phyloP scores from a whole-genome alignment of 805 yeast species.

The Schizosaccharomyces lindneri region DNA sequence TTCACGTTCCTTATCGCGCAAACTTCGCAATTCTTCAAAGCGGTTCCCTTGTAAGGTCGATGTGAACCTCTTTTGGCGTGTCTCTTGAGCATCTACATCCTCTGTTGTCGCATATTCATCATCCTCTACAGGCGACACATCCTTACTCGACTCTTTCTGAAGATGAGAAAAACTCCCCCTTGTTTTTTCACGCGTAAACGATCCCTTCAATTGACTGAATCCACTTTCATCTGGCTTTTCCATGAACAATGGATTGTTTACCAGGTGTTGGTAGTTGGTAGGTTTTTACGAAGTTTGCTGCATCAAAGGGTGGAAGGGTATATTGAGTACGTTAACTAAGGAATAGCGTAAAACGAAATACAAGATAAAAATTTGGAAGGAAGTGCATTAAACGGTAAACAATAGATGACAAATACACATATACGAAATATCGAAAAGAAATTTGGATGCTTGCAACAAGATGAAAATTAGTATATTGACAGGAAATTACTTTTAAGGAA shows the following conservation, averaged over 20 bases:
- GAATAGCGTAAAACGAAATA: too few relatives aligned
- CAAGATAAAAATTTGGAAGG: too few relatives aligned
- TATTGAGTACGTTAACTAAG: too few relatives aligned
- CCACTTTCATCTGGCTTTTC: neutral
- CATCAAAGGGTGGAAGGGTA: too few relatives aligned
- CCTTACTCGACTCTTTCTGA: neutral
- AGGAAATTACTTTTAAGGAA: too few relatives aligned
- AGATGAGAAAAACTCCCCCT: neutral
- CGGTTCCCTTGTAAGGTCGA: neutral
- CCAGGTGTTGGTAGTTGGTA: neutral
- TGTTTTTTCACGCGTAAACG: neutral
- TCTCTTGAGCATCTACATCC: neutral
- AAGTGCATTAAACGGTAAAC: too few relatives aligned
- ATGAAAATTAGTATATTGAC: too few relatives aligned
- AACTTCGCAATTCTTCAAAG: conserved; percentile 27
- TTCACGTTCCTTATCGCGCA: conserved; percentile 50
- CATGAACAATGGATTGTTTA: neutral
- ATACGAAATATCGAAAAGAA: too few relatives aligned
- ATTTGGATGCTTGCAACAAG: too few relatives aligned
- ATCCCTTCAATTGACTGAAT: neutral
- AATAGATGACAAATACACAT: too few relatives aligned
- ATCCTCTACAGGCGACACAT: neutral
- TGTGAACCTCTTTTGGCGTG: neutral
- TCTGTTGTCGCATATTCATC: neutral
- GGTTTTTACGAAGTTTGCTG: neutral